Base-by-base conservation (phyloP, 352 stramenopile genomes). In the Phytophthora podocarpi region DNA sequence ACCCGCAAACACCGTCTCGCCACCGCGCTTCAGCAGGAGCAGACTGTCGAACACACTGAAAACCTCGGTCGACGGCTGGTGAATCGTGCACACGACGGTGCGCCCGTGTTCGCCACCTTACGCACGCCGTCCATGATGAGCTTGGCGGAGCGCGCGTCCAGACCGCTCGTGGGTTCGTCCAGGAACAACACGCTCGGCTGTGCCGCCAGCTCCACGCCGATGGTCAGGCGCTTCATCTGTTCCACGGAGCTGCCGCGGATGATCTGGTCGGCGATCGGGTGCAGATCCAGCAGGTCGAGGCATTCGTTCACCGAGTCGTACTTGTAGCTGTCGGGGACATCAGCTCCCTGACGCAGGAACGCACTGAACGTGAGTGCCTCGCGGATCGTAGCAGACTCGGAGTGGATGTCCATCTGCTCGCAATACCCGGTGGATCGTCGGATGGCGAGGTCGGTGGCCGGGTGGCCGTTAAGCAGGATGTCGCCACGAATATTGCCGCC, bases 11-110 rank as follows among this genome's bases (percentile, higher is more conserved):
- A 83, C 70, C 1, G 67, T 82, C 40, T 67, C 53, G 7, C 81
- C 80, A 77, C 52, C 59, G 30, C 59, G 61, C 26, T 70, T 70
- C 11, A 70, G 34, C 20, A 70, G 34, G 15, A 70, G n/a, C 46
- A 70, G 21, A 39, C 47, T 64, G 46, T 70, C 53, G 26, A 70
- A 70, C 3, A 70, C 54, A 27, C 45, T 79, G 39, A 97, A 97
- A 1, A 97, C 83, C 42, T 96, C 84, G 1, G 78, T 83, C 10
- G 76, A 86, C 34, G 93, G 93, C 71, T 98, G 93, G 67, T 98
- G 93, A 68, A 98, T 98, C 27, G 90, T 97, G 36, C 93, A 97
- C 4, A 97, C 66, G 10, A 98, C 70, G 1, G 83, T 94, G 13
- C 79, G 67, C 87, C 87, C 20, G 79, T 79, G 54, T 72, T 45